phyloP scores from a whole-genome alignment of 2,329 filamentous ascomycete genomes.

The Trichoderma atrobrunneum region DNA sequence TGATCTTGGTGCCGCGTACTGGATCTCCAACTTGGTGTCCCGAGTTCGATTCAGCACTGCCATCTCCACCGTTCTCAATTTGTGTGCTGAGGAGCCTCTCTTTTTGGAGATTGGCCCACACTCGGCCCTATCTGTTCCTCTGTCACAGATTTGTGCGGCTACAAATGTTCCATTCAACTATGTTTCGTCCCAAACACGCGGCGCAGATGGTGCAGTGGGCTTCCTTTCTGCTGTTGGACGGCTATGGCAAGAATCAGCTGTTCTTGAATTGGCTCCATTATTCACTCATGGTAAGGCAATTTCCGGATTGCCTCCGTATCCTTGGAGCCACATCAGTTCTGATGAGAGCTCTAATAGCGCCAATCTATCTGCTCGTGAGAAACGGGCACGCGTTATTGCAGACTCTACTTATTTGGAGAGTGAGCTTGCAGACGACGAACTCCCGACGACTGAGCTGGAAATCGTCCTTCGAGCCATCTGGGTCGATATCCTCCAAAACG shows the following conservation, averaged over 20 bases:
- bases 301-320: constrained; percentile 17
- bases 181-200: constrained; percentile 13
- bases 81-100: constrained; percentile 2
- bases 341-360: not conserved
- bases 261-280: constrained; percentile 2
- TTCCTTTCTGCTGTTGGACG: constrained; percentile 14
- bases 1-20: constrained; percentile 12
- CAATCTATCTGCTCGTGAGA: constrained; percentile 2
- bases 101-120: constrained; percentile 31
- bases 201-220: not conserved
- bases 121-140: constrained; percentile 27
- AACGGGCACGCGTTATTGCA: constrained; percentile 6
- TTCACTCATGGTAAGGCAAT: constrained; percentile 15
- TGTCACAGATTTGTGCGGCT: constrained; percentile 25
- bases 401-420: not conserved
- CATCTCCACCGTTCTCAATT: constrained; percentile 14
- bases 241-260: constrained; percentile 16
- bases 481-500: not conserved
- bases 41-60: constrained; percentile 22
- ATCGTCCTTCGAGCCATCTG: constrained; percentile 17
- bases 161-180: constrained; percentile 5
- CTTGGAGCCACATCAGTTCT: constrained; percentile 1
- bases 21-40: constrained; percentile 19
- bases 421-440: constrained; percentile 10
- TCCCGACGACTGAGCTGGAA: constrained; percentile 8